phyloP scores from a whole-genome alignment of 1,284 basidiomycete species.

The Coriolopsis trogii region DNA sequence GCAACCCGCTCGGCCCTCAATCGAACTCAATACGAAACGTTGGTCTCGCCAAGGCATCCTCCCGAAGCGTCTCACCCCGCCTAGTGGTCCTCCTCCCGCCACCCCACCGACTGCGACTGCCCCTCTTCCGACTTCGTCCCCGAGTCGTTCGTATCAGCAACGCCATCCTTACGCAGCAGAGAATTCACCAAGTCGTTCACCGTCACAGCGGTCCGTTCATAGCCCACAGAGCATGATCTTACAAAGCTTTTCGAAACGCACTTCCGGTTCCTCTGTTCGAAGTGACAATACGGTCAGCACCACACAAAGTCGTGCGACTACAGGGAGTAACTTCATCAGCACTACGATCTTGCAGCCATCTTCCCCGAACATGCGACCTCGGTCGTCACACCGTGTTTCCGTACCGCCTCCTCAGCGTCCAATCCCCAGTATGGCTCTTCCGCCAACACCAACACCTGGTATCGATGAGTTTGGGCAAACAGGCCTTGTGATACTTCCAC shows the following conservation, averaged over 20 bases:
- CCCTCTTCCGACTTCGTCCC: constrained; percentile 18
- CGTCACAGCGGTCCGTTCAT: constrained; percentile 44
- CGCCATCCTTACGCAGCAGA: constrained; percentile 41
- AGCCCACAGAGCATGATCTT: constrained; percentile 53
- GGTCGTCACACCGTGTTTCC: constrained; percentile 52
- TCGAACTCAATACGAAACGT: constrained; percentile 42
- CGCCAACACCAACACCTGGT: constrained; percentile 54
- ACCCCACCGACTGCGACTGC: constrained; percentile 37
- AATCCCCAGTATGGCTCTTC: constrained; percentile 66
- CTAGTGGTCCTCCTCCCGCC: constrained; percentile 59
- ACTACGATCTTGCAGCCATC: constrained; percentile 11
- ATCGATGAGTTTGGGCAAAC: constrained; percentile 21
- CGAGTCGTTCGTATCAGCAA: constrained; percentile 21
- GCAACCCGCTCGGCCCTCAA: constrained; percentile 29
- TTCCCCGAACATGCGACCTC: constrained; percentile 22
- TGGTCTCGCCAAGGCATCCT: constrained; percentile 64
- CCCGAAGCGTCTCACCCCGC: constrained; percentile 57
- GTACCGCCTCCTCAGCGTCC: constrained; percentile 72
- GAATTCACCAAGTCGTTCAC: constrained; percentile 43
- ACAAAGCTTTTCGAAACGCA: constrained; percentile 52
- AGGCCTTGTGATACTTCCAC: constrained; percentile 24
- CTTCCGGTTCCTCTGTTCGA: constrained; percentile 55
- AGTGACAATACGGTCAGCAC: constrained; percentile 53
- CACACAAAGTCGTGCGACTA: constrained; percentile 35
- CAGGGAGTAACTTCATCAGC: constrained; percentile 25